Conservation (phyloP, 257 asterid species). For the Solanum microdontum region DNA sequence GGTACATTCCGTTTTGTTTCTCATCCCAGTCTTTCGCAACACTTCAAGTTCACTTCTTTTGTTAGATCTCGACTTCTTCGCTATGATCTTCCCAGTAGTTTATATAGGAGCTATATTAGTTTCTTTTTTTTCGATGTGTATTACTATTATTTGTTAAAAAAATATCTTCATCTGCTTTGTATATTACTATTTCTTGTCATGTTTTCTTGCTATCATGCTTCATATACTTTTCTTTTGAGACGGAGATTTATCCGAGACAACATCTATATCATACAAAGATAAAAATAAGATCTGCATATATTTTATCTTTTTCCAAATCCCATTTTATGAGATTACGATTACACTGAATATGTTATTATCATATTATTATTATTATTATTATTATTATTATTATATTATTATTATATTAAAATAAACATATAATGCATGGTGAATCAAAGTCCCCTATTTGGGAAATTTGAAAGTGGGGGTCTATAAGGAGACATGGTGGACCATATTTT, state of each 20-base stretch:
- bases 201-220: background rate
- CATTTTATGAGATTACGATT: background rate
- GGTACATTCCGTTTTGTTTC: no score
- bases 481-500: constrained; percentile 59
- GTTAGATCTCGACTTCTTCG: no score
- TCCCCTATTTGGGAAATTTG: background rate
- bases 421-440: background rate
- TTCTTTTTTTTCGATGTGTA: background rate
- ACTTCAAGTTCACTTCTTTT: no score
- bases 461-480: constrained; percentile 8
- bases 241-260: background rate
- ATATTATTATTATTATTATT: background rate
- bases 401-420: background rate
- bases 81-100: no score
- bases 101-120: no score
- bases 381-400: background rate
- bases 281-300: background rate
- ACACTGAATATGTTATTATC: background rate
- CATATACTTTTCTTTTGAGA: background rate
- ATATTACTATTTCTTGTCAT: background rate
- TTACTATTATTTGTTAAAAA: background rate
- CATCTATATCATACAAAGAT: background rate
- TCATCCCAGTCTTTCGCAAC: no score
- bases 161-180: background rate
- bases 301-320: background rate